Conservation (phyloP, 2,329 filamentous ascomycete species). For the Penicillium sp. region DNA sequence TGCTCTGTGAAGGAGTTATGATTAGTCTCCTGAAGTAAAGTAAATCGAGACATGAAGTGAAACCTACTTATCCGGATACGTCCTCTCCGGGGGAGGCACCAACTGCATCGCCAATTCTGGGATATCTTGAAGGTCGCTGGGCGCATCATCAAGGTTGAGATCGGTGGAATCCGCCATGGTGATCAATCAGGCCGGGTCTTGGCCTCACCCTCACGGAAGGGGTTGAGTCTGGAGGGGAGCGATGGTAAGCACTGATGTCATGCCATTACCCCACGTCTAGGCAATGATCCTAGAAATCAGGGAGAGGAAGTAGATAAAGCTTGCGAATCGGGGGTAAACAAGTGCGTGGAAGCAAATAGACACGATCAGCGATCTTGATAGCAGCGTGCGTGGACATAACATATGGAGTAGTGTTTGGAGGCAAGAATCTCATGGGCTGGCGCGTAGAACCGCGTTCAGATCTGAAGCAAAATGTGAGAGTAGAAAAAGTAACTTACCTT, state of each 20-base stretch:
- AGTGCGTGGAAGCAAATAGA: constrained; percentile 42
- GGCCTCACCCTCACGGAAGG: constrained; percentile 17
- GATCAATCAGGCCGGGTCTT: constrained; percentile 18
- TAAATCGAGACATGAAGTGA: not conserved
- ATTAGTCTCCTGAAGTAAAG: not conserved
- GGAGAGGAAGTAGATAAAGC: constrained; percentile 6
- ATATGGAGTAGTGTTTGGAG: constrained; percentile 10
- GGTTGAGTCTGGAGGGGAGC: constrained; percentile 1
- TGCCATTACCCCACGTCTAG: constrained; percentile 17
- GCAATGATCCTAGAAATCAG: constrained; percentile 7
- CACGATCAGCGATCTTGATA: constrained; percentile 20
- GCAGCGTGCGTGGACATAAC: constrained; percentile 40
- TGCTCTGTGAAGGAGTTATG: constrained; percentile 24
- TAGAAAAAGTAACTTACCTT: constrained; percentile 6
- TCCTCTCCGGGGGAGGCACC: constrained; percentile 43
- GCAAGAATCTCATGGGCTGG: constrained; percentile 6
- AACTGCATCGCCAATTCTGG: constrained; percentile 44
- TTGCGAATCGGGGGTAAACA: constrained; percentile 20
- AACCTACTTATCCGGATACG: constrained; percentile 43
- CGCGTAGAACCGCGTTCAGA: not conserved
- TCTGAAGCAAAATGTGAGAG: not conserved
- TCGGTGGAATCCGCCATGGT: constrained; percentile 43
- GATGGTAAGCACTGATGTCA: constrained; percentile 20
- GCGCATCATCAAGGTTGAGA: constrained; percentile 43
- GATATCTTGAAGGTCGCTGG: constrained; percentile 46